phyloP scores from a whole-genome alignment of 441 rosid genomes.

The Sinapis alba region DNA sequence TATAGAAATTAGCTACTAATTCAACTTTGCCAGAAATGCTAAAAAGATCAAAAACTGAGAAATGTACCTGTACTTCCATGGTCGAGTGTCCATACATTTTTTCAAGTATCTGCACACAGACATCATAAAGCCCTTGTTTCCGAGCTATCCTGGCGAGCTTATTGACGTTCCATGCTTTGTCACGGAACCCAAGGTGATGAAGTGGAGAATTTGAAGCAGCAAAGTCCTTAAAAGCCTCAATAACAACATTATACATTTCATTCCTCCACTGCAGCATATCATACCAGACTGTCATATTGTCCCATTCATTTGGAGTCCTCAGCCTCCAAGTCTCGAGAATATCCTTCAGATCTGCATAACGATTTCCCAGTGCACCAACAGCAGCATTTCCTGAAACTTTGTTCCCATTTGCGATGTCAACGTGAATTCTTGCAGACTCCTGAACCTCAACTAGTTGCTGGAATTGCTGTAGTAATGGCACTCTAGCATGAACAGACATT shows the following conservation, averaged over 20 bases:
- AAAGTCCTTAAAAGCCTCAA: slow-evolving; percentile 94
- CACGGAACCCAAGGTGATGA: slow-evolving; percentile 97
- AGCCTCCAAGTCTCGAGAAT: slow-evolving; percentile 99
- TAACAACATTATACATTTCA: slow-evolving; percentile 94
- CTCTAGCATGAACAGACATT: slow-evolving; percentile 95
- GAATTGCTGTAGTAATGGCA: slow-evolving; percentile 97
- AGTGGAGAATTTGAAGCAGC: slow-evolving; percentile 79
- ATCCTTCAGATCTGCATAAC: slow-evolving; percentile 75
- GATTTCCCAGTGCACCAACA: slow-evolving; percentile 43
- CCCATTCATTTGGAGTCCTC: slow-evolving; percentile 98
- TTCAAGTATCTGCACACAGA: slow-evolving; percentile 86
- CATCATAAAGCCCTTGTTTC: slow-evolving; percentile 97
- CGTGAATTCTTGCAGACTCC: slow-evolving; percentile 91
- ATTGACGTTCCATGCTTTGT: slow-evolving; percentile 99
- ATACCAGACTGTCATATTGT: slow-evolving; percentile 96
- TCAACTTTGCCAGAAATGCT: not conserved
- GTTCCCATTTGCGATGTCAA: slow-evolving; percentile 90
- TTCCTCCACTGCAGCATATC: slow-evolving; percentile 99
- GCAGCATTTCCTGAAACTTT: slow-evolving; percentile 60
- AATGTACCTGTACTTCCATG: slow-evolving; percentile 97
- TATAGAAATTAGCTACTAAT: not conserved
- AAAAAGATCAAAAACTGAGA: slow-evolving; percentile 9
- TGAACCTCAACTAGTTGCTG: slow-evolving; percentile 99
- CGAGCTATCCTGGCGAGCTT: slow-evolving; percentile 98
- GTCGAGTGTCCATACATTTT: slow-evolving; percentile 99